Base-by-base conservation (phyloP, 495 filamentous ascomycete species). In the Podospora bellae-mahoneyi region DNA sequence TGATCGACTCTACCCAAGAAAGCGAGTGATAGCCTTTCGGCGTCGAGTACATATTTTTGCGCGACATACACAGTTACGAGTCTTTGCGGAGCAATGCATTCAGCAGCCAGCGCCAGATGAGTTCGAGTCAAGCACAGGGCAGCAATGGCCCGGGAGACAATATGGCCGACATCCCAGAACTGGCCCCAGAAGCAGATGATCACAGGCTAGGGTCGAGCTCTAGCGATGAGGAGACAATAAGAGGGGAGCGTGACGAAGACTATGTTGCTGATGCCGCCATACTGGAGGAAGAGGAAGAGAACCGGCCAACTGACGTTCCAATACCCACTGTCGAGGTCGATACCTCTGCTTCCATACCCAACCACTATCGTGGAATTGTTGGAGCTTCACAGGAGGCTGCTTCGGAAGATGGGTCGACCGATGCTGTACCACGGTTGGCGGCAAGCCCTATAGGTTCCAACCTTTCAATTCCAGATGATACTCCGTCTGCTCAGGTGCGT, bases 401-500 rank as follows among this genome's bases (percentile, higher is more conserved):
- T 9, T 85, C 84, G 10, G 82, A 84, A 65, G 82, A 83, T 67
- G 82, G 83, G 10, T 82, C 78, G 5, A 71, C 71, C 10, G 80
- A 81, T 64, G 78, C 71, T 28, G 62, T 80, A 5, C 78, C 81
- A 19, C 69, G 77, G 65, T 75, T 77, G 44, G 76, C 73, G 23
- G 79, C 72, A 10, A 86, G 84, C 64, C 84, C 84, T 32, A 75
- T 79, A 20, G 82, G 81, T 66, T 86, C 83, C 15, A 62, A 84
- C 9, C 71, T 87, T 56, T 95, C 92, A 2, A 90, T 87, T 16
- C 92, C 93, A 18, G 94, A 97, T 73, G 94, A 97, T 78, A 90
- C 92, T 3, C 93, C 93, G 18, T 97, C 95, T 16, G 74, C 96
- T 62, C 92, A 93, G 80, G 93, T 96, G 81, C 71, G 83, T 78